Conservation (phyloP, 2,329 filamentous ascomycete genomes). For the Huntiella decipiens region DNA sequence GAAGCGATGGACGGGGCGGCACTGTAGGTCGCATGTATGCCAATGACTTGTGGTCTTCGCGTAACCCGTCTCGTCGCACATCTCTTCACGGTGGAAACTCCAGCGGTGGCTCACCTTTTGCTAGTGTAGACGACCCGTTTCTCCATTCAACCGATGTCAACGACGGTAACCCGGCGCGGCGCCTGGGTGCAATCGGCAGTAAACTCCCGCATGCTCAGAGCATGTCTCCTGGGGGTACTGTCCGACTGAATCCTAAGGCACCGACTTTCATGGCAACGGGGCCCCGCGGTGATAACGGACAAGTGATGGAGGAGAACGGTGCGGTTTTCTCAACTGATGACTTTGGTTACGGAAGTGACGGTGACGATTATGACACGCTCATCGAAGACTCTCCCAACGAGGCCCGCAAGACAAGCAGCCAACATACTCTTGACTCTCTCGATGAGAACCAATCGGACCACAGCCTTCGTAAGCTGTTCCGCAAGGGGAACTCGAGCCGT, state of each 20-base stretch:
- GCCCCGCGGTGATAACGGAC: constrained; percentile 27
- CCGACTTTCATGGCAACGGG: constrained; percentile 69
- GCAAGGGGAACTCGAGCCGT: constrained; percentile 47
- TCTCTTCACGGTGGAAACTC: constrained; percentile 63
- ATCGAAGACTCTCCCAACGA: constrained; percentile 31
- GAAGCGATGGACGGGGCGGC: constrained; percentile 25
- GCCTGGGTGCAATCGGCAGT: constrained; percentile 59
- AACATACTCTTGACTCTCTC: constrained; percentile 34
- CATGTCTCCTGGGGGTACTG: constrained; percentile 32
- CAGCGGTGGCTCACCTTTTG: constrained; percentile 17
- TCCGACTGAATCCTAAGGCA: constrained; percentile 66
- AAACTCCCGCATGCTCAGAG: constrained; percentile 30
- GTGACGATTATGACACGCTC: constrained; percentile 10
- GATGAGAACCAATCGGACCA: constrained; percentile 30
- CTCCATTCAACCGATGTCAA: constrained; percentile 37
- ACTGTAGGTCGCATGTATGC: constrained; percentile 48
- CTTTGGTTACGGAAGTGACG: neutral
- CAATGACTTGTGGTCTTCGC: constrained; percentile 32
- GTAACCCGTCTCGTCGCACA: constrained; percentile 60
- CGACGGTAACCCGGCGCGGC: constrained; percentile 30
- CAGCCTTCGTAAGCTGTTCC: constrained; percentile 40
- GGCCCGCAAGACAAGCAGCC: constrained; percentile 29
- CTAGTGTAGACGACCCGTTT: constrained; percentile 46
- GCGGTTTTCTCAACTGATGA: neutral
- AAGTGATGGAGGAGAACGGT: constrained; percentile 17